Evolutionary conservation across 2,329 filamentous ascomycete species (phyloP), one percentile per base, ranked within the genome.

Genomic region (Neofusicoccum parvum): DNA sequence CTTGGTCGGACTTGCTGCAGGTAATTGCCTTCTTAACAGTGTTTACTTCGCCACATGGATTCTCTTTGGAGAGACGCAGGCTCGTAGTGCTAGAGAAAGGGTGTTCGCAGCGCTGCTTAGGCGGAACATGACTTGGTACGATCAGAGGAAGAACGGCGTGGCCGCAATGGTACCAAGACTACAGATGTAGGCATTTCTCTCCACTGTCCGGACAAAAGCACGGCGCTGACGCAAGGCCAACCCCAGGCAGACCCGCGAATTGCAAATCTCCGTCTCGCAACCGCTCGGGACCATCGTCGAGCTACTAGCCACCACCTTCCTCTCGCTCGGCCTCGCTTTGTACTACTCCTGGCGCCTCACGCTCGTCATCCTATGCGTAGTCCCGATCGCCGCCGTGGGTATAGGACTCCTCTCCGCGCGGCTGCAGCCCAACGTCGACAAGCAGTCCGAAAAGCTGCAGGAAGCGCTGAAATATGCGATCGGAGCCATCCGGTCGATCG

Each of bases 291-390:
- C 90, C 50, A 75, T 91, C 0, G 72, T 91, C 7, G 85, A 88
- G 66, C 88, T 91, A 67, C 70, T 86, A 0, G 81, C 90, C n/a
- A 87, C 89, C 3, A 84, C 88, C 0, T 37, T 89, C 4, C 86
- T 87, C 4, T 90, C 90, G 9, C 78, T 97, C 1, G 81, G 80
- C 0, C 81, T 97, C 1, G 92, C 93, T 0, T 84, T 97, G 36
- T 90, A 87, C 74, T 90, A 87, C 70, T 95, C 92, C 0, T 97
- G 92, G 92, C 89, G 89, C 68, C 82, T 98, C 15, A 93, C 94
- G 0, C 80, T 97, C 0, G 88, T 96, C 2, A 88, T 94, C 11
- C 80, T 96, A 3, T 86, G 90, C 0, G 90, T 88, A 0, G 81
- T 93, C 0, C 92, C 94, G 0, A 68, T 94, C 1, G 88, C 91